These are phyloP conservation scores for Capronia epimyces DNA, from an alignment of 2,329 filamentous ascomycete species.

Conservation along the genomic window DNA sequence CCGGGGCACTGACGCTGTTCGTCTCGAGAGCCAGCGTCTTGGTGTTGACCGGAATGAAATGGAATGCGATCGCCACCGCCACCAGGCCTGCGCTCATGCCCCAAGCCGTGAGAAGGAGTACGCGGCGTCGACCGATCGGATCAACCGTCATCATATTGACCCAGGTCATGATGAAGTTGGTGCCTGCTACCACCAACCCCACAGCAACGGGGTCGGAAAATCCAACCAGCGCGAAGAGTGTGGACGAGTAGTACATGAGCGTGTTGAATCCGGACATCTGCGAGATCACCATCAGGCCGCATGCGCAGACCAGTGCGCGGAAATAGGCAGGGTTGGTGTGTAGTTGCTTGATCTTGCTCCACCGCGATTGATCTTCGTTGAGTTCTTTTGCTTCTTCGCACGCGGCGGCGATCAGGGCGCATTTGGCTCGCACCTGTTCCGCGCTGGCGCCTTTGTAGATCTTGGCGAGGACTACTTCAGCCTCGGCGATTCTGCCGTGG, in stretches of 20 bases:
- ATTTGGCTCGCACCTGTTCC: conserved; percentile 55
- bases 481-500: conserved; percentile 47
- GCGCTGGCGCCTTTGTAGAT: conserved; percentile 59
- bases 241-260: conserved; percentile 85
- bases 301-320: conserved; percentile 75
- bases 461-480: conserved; percentile 61
- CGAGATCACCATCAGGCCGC: conserved; percentile 78
- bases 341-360: conserved; percentile 36
- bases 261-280: conserved; percentile 89
- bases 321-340: conserved; percentile 24
- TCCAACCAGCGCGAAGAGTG: conserved; percentile 70
- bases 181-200: conserved; percentile 65
- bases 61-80: conserved; percentile 67
- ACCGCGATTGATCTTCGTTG: conserved; percentile 20
- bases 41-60: conserved; percentile 46
- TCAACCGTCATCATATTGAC: conserved; percentile 65
- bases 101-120: conserved; percentile 75
- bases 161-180: conserved; percentile 58
- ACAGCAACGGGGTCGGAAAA: conserved; percentile 75
- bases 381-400: conserved; percentile 18
- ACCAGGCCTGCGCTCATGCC: conserved; percentile 73
- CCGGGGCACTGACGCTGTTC: conserved; percentile 30
- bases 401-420: conserved; percentile 17
- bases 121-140: conserved; percentile 68
- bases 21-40: conserved; percentile 21